These are phyloP conservation scores for Chaetomium olivaceum DNA, from an alignment of 2,329 filamentous ascomycete species.

Conservation along the genomic window DNA sequence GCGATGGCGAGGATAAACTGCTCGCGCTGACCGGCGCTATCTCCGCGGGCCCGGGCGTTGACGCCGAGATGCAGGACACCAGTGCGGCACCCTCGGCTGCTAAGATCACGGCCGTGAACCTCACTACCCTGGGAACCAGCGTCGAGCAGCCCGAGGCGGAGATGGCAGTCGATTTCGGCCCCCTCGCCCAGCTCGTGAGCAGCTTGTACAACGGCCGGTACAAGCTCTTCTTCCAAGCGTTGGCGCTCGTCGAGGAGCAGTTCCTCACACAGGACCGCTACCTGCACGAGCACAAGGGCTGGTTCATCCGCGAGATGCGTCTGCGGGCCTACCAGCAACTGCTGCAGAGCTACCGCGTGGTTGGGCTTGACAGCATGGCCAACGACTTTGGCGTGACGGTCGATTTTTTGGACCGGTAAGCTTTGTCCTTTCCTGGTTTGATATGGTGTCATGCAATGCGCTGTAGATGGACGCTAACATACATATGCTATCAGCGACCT, in stretches of 20 bases:
- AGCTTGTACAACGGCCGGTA: slow-evolving; percentile 94
- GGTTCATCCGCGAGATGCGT: slow-evolving; percentile 98
- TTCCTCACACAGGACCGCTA: slow-evolving; percentile 95
- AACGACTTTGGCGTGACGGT: slow-evolving; percentile 95
- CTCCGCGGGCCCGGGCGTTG: slow-evolving; percentile 77
- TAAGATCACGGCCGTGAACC: slow-evolving; percentile 74
- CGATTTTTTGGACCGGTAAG: slow-evolving; percentile 91
- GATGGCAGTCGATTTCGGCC: slow-evolving; percentile 81
- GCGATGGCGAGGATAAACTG: slow-evolving; percentile 84
- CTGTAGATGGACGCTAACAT: not conserved
- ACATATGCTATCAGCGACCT: slow-evolving; percentile 65
- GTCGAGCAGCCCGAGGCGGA: slow-evolving; percentile 75
- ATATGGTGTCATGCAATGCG: no score
- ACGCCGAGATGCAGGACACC: slow-evolving; percentile 72
- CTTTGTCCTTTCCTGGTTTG: slow-evolving; percentile 23
- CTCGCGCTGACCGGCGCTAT: slow-evolving; percentile 77
- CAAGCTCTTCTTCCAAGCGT: slow-evolving; percentile 85
- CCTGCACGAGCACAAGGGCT: slow-evolving; percentile 90
- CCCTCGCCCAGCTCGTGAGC: slow-evolving; percentile 82
- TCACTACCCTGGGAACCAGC: slow-evolving; percentile 76
- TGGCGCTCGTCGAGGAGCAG: slow-evolving; percentile 86
- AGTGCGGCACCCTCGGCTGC: slow-evolving; percentile 48
- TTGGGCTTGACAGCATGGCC: slow-evolving; percentile 96
- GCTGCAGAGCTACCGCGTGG: slow-evolving; percentile 93
- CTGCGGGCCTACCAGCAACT: slow-evolving; percentile 95